phyloP scores from a whole-genome alignment of 805 yeast genomes.

The Ascoidea rubescens region DNA sequence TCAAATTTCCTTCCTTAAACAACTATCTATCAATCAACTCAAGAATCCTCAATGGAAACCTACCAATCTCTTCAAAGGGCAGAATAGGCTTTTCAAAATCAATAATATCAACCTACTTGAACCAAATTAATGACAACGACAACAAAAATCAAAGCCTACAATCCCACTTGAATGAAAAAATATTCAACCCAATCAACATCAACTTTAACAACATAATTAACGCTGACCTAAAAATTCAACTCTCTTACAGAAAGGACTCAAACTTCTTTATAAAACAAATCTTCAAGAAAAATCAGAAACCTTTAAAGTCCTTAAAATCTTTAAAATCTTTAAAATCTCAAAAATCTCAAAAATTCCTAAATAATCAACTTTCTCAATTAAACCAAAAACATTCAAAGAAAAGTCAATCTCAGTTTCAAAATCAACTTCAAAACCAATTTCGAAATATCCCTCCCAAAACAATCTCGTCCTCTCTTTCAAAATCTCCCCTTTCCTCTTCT shows the following conservation, averaged over 20 bases:
- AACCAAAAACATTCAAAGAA: too few relatives aligned
- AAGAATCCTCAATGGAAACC: slow-evolving; percentile 60
- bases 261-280: background rate
- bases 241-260: background rate
- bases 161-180: background rate
- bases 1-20: slow-evolving; percentile 20
- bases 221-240: background rate
- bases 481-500: too few relatives aligned
- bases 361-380: background rate
- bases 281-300: too few relatives aligned
- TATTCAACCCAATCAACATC: too few relatives aligned
- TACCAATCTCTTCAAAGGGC: slow-evolving; percentile 69
- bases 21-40: slow-evolving; percentile 34
- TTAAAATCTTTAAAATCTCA: background rate
- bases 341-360: background rate
- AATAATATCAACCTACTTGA: slow-evolving; percentile 26
- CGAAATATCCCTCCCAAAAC: too few relatives aligned
- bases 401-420: background rate
- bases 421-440: too few relatives aligned
- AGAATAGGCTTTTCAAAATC: slow-evolving; percentile 72
- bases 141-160: slow-evolving; percentile 2
- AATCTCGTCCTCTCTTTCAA: too few relatives aligned
- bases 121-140: slow-evolving; percentile 21
- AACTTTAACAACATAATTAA: too few relatives aligned
- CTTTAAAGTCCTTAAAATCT: background rate